phyloP scores from a whole-genome alignment of 2,329 filamentous ascomycete genomes.

The Pestalotiopsis sp. region DNA sequence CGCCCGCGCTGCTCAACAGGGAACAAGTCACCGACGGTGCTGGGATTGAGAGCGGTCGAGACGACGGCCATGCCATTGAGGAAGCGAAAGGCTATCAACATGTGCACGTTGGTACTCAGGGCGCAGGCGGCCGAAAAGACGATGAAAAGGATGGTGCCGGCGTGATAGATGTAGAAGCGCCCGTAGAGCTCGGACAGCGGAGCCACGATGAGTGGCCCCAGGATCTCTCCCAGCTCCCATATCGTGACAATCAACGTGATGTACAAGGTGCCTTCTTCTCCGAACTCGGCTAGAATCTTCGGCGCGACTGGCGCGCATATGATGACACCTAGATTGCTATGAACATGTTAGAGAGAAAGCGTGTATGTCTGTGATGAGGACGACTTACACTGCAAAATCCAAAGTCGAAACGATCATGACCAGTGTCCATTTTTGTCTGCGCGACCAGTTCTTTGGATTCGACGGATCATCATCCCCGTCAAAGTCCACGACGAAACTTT shows the following conservation, averaged over 20 bases:
- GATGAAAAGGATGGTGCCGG: conserved; percentile 48
- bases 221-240: conserved; percentile 11
- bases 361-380: neutral
- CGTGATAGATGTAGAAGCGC: conserved; percentile 53
- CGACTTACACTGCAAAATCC: neutral
- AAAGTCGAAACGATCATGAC: neutral
- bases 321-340: neutral
- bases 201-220: conserved; percentile 54
- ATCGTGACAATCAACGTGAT: neutral
- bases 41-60: conserved; percentile 16
- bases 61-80: conserved; percentile 24
- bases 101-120: conserved; percentile 21
- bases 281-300: neutral
- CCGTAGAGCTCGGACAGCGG: conserved; percentile 65
- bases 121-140: conserved; percentile 31
- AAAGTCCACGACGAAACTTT: neutral
- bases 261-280: neutral
- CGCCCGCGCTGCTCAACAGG: conserved; percentile 45
- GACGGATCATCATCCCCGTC: neutral
- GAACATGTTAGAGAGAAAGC: neutral
- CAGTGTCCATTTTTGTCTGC: neutral
- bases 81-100: conserved; percentile 30
- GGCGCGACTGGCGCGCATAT: neutral
- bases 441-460: neutral
- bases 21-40: conserved; percentile 17